Percentiles rank a stretch among this genome's conserved stretches.
Evolutionary conservation across 768 basidiomycete genomes (phyloP).

Genomic region (Russula griseocarnosa): DNA sequence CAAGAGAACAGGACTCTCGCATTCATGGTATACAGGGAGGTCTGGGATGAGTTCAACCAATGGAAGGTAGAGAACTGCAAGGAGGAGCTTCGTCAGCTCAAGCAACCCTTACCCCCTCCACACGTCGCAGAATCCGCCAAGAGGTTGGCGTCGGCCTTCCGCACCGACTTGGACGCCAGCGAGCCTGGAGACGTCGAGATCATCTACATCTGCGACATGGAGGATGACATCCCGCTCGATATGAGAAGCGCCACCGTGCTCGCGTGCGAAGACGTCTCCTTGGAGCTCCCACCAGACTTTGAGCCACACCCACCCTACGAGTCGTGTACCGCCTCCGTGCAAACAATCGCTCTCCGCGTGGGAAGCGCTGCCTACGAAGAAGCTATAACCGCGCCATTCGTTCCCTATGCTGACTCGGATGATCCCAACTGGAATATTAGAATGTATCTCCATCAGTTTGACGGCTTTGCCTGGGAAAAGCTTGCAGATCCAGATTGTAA

Average conservation of each 20-base stretch:
- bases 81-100: constrained; percentile 22
- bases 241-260: constrained; percentile 4
- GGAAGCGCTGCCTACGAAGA: constrained; percentile 39
- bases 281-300: constrained; percentile 15
- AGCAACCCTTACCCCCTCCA: constrained; percentile 19
- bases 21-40: constrained; percentile 27
- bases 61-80: constrained; percentile 31
- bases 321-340: constrained; percentile 48
- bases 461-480: constrained; percentile 49
- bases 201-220: constrained; percentile 13
- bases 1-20: constrained; percentile 1
- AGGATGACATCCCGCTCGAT: constrained; percentile 17
- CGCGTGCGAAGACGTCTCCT: neutral
- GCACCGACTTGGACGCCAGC: neutral
- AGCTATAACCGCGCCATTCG: constrained; percentile 52
- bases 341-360: constrained; percentile 40
- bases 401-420: constrained; percentile 51
- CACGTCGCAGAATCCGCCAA: neutral
- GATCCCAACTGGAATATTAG: constrained; percentile 49
- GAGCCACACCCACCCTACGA: constrained; percentile 47
- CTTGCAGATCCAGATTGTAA: constrained; percentile 42
- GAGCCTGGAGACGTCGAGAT: constrained; percentile 10
- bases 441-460: constrained; percentile 43
- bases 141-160: neutral
- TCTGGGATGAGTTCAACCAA: constrained; percentile 32